Base-by-base conservation (phyloP, 768 basidiomycete species). In the Sarcodon aspratus region DNA sequence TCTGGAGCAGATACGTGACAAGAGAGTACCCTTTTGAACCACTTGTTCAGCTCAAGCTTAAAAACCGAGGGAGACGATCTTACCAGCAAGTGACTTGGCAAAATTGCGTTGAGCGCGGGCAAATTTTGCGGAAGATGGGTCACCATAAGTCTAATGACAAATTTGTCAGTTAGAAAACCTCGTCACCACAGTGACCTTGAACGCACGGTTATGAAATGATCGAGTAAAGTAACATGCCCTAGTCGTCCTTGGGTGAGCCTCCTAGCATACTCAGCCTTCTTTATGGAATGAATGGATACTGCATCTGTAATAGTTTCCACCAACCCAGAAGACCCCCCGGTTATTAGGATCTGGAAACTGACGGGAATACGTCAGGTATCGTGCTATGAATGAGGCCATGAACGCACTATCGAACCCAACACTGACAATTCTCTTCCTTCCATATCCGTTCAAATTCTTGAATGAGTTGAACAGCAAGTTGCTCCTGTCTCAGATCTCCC, bases 301-400 rank as follows among this genome's bases (percentile, higher is more conserved):
- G 95, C 88, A 57, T 99, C 96, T 3, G 92, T 97, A 55, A 99
- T 97, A 0, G 96, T 99, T 67, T 99, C 96, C 0, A 99, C 91
- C 45, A 99, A 66, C 18, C 94, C 96, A 10, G 96, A 97, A 3
- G 79, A 79, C 43, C 85, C 88, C 6, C 94, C 93, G 1, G 93
- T 96, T 53, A 97, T 95, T 50, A 97, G 66, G 51, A 99, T 99
- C 3, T 90, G 84, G 75, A 98, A 98, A 66, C 94, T 96, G 44
- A 42, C 31, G 13, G n/a, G 3, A 9, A 11, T 12, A 48, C 38
- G 9, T 15, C 11, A n/a, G 44, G 45, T 44, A 38, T 42, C 9
- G 44, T 18, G 35, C 33, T 18, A 7, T 27, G 21, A 27, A 27
- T 27, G n/a, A 5, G 36, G 15, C 44, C 44, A 17, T 32, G 15